Base-by-base conservation (phyloP, 225 moss, liverwort and hornwort genomes). In the Physcomitrium patens region DNA sequence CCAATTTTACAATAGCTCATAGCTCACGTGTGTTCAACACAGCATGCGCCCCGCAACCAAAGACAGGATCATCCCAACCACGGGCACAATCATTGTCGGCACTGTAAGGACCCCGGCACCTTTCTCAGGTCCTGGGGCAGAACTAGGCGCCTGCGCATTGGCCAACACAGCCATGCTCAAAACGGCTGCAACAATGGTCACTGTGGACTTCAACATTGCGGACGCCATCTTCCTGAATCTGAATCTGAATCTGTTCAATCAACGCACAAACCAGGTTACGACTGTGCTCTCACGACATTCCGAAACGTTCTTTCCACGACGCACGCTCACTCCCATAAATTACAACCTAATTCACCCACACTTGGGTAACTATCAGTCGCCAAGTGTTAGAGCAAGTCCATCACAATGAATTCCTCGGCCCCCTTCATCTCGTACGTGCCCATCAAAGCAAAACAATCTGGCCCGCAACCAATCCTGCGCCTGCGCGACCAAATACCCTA, bases 221-320 rank as follows among this genome's bases (percentile, higher is more conserved):
- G 79, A 45, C 14, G 67, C 72, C 76, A 68, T 76, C 23, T 48
- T 42, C 76, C 60, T 49, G 15, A 67, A n/a, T n/a, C n/a, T n/a
- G n/a, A n/a, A n/a, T n/a, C n/a, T n/a, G n/a, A n/a, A 1, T 19
- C 75, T 75, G 67, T 18, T 47, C 7, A 6, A 66, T 19, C 3
- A 11, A 16, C 8, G 19, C 27, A 45, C n/a, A 0, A 58, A 48
- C 13, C 8, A 2, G 26, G 56, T 10, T 49, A 50, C 42, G 31
- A 14, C 3, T 75, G 26, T 1, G 0, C 6, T 52, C 47, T 37
- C 15, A 12, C 49, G 4, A 15, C 5, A 5, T 14, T 3, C 4
- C 14, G 1, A 49, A 49, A 49, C 31, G 31, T 3, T 37, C 31
- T 37, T 7, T 37, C 4, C 2, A 37, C 31, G 7, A 37, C 31